Base-by-base conservation (phyloP, 2,329 filamentous ascomycete genomes). In the Cadophora gregata region DNA sequence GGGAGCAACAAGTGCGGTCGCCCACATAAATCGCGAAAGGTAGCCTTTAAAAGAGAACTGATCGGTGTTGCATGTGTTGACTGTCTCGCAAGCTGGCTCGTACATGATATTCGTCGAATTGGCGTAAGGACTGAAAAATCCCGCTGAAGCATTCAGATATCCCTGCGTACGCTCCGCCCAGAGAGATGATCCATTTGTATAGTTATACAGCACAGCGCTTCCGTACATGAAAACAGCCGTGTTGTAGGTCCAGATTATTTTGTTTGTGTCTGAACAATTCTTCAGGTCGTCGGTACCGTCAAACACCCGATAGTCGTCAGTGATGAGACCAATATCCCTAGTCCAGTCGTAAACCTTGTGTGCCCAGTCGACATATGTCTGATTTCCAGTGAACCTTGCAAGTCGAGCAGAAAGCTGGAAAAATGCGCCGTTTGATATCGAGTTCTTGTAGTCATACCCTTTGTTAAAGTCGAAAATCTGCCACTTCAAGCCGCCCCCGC, bases 371-470 rank as follows among this genome's bases (percentile, higher is more conserved):
- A 81, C 69, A 72, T 92, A 92, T 0, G 86, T 90, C 59, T 84
- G 77, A 73, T 92, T 89, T 19, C 87, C 87, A 0, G 89, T 92
- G 67, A 87, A 88, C 56, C 89, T 86, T 29, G 89, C 90, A 16
- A 95, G 83, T 21, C 92, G 89, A 0, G 93, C 91, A 4, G 90
- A 89, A 14, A 97, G 83, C 74, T 94, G 90, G 78, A 96, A 94
- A 76, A 96, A 88, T n/a, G 88, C 89, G 50, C 91, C 92, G 77
- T 96, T 96, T 68, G 89, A 89, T 72, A 94, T 87, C 19, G 88
- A 85, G 80, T 95, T 95, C 79, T 94, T 96, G 85, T 96, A 96
- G 74, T 88, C 84, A 77, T 93, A 89, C 16, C 93, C 93, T 69
- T 88, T 88, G 76, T 96, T 95, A 73, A 85, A 86, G 1, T 85